Base-by-base conservation (phyloP, 257 asterid genomes). In the Handroanthus guayacan region DNA sequence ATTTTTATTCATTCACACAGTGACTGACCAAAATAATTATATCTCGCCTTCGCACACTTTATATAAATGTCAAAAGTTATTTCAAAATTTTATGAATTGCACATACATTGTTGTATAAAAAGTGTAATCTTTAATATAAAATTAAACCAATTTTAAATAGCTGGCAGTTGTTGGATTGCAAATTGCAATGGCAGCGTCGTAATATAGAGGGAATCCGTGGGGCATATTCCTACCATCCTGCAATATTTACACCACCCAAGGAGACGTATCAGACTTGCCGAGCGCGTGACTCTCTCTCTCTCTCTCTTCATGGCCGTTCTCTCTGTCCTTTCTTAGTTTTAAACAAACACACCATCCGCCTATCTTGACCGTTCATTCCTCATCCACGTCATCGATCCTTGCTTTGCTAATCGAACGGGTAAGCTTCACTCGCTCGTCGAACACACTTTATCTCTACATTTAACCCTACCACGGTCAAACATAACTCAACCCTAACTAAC, bases 311-410 rank as follows among this genome's bases (percentile, higher is more conserved):
- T 5, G 60, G 31, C 48, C 62, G 63, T 65, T 36, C 58, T 73
- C 38, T 72, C 77, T 64, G 67, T 31, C 61, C 50, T 74, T 80
- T 63, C 69, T 44, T 50, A 18, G 51, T 63, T 76, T 64, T 41
- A 76, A 89, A 91, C 87, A 89, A 93, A 86, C 98, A 93, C 97
- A 93, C 80, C 17, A 38, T 82, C 74, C 67, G 7, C 37, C 68
- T 69, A 88, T 87, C 92, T 4, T 7, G 0, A 44, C 91, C 95
- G 92, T 85, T 43, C 56, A 76, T 73, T 62, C 0, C 0, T 0
- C 0, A 0, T 71, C 92, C 97, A 90, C 82, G 88, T 89, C 98
- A 90, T 66, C 86, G 71, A 90, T 94, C 97, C 91, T 5, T 9
- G 3, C 5, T 44, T 50, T 5, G 0, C 5, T 3, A 64, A 85